phyloP scores from a whole-genome alignment of 148 eudicot species.

The Mesembryanthemum crystallinum region DNA sequence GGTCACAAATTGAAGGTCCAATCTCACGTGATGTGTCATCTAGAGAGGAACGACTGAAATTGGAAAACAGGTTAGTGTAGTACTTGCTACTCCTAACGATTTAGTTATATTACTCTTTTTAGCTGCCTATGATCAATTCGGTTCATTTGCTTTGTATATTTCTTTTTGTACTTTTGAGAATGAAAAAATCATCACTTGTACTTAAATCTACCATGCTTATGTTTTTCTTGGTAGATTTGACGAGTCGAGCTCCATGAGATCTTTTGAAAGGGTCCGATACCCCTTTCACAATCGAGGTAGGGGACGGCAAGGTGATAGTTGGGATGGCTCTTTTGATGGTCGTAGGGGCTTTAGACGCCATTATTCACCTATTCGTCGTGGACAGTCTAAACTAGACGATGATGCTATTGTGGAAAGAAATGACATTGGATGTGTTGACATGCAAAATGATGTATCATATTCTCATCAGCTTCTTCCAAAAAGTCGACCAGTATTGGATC shows the following conservation, averaged over 20 bases:
- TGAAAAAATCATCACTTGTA: neutral
- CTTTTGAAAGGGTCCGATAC: slow-evolving; percentile 31
- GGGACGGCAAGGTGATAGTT: slow-evolving; percentile 28
- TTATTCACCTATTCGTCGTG: slow-evolving; percentile 32
- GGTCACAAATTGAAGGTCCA: slow-evolving; percentile 31
- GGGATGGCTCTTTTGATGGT: slow-evolving; percentile 25
- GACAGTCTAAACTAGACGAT: slow-evolving; percentile 19
- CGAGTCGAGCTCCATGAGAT: slow-evolving; percentile 30
- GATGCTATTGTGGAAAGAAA: slow-evolving; percentile 24
- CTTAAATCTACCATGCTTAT: slow-evolving; percentile 20
- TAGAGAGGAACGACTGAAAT: slow-evolving; percentile 22
- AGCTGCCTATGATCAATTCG: neutral
- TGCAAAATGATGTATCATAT: slow-evolving; percentile 25
- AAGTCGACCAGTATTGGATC: slow-evolving; percentile 11
- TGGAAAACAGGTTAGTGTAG: slow-evolving; percentile 32
- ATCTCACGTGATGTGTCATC: slow-evolving; percentile 23
- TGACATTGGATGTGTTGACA: slow-evolving; percentile 20
- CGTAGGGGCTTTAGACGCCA: slow-evolving; percentile 32
- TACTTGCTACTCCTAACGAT: neutral
- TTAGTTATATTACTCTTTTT: neutral
- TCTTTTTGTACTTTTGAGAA: neutral
- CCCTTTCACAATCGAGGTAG: slow-evolving; percentile 29
- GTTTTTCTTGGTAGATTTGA: slow-evolving; percentile 27
- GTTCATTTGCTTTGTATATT: neutral
- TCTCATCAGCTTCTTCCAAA: slow-evolving; percentile 21